Conservation (phyloP, 2,329 filamentous ascomycete species). For the Pestalotiopsis sp. region DNA sequence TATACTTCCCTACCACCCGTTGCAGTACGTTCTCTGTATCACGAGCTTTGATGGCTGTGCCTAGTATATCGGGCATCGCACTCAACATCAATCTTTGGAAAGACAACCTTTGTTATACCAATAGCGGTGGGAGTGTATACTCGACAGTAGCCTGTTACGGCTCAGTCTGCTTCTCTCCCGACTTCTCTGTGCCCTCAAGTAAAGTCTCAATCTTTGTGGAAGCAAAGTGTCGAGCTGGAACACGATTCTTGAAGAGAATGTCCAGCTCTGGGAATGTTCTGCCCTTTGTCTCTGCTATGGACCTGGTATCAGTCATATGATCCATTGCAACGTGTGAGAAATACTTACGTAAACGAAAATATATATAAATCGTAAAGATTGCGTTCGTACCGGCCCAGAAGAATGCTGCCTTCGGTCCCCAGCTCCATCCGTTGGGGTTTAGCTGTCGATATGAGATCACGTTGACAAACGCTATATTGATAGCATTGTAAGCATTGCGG, state of each 20-base stretch:
- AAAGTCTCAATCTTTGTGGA: slow-evolving; percentile 29
- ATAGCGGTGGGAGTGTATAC: slow-evolving; percentile 54
- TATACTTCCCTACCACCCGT: no score
- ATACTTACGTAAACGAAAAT: slow-evolving; percentile 43
- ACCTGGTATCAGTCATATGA: background rate
- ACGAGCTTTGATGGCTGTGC: no score
- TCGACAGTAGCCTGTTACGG: slow-evolving; percentile 29
- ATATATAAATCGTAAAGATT: slow-evolving; percentile 41
- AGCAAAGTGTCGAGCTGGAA: slow-evolving; percentile 36
- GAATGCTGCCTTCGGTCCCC: slow-evolving; percentile 12
- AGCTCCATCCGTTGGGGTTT: slow-evolving; percentile 11
- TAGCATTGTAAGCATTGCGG: slow-evolving; percentile 35
- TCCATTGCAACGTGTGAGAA: background rate
- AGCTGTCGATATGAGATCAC: slow-evolving; percentile 13
- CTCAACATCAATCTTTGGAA: no score
- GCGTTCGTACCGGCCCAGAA: slow-evolving; percentile 32
- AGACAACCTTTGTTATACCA: no score
- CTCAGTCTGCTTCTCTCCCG: background rate
- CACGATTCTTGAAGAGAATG: slow-evolving; percentile 41
- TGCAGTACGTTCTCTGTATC: no score
- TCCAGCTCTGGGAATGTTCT: slow-evolving; percentile 50
- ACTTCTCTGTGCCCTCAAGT: slow-evolving; percentile 25
- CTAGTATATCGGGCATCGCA: no score
- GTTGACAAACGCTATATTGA: slow-evolving; percentile 33
- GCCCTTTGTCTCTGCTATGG: slow-evolving; percentile 34